Conservation (phyloP, 257 asterid species). For the Nicotiana benthamiana region DNA sequence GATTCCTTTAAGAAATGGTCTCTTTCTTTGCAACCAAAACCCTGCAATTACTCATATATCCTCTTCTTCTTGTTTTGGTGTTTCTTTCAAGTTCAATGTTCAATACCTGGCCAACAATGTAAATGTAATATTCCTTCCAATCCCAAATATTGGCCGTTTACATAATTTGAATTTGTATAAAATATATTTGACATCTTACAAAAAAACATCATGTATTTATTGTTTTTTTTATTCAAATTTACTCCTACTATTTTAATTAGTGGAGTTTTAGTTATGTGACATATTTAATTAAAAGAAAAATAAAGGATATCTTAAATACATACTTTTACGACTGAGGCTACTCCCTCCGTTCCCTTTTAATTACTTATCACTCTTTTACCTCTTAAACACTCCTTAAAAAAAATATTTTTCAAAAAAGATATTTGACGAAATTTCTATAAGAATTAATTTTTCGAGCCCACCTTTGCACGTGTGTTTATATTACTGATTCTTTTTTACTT, state of each 20-base stretch:
- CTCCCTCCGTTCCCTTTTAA: background rate
- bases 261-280: background rate
- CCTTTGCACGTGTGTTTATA: too few relatives aligned
- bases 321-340: background rate
- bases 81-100: background rate
- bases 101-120: background rate
- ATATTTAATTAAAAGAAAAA: too few relatives aligned
- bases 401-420: too few relatives aligned
- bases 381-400: background rate
- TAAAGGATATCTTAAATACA: too few relatives aligned
- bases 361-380: background rate
- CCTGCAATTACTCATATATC: background rate
- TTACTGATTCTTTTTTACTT: too few relatives aligned
- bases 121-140: background rate
- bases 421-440: too few relatives aligned
- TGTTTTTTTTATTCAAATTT: background rate
- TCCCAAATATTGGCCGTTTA: too few relatives aligned
- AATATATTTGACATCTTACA: background rate
- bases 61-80: background rate
- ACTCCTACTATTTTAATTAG: background rate
- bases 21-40: slow-evolving; percentile 22
- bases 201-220: background rate
- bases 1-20: slow-evolving; percentile 45
- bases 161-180: background rate
- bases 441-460: too few relatives aligned